A percentile compares a stretch with the other conserved stretches of the same genome.
These are phyloP conservation scores for Polytrichum commune DNA, from an alignment of 225 moss, liverwort and hornwort species.

Conservation along the genomic window DNA sequence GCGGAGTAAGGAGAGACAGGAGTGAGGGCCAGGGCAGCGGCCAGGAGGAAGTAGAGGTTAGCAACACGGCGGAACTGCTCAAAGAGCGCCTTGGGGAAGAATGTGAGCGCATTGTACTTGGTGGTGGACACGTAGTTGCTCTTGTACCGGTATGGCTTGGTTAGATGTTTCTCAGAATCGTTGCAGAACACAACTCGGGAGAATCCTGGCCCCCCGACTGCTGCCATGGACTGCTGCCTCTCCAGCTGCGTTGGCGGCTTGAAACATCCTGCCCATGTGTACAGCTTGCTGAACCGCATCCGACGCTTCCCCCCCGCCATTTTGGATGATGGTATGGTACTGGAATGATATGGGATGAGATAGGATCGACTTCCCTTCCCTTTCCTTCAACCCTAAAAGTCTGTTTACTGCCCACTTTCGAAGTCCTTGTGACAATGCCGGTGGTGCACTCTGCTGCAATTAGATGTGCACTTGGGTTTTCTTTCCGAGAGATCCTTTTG, in stretches of 20 bases:
- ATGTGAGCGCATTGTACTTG: conserved; percentile 56
- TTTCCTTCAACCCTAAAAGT: neutral
- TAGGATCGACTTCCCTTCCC: no score
- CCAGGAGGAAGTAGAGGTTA: conserved; percentile 62
- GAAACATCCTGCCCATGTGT: conserved; percentile 41
- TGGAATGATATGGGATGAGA: no score
- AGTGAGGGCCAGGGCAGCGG: conserved; percentile 56
- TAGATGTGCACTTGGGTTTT: neutral
- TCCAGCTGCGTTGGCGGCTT: conserved; percentile 26
- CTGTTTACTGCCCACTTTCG: no score
- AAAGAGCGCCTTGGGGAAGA: conserved; percentile 64
- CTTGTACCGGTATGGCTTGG: conserved; percentile 47
- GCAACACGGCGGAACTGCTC: conserved; percentile 73
- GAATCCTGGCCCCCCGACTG: conserved; percentile 57
- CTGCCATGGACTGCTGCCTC: conserved; percentile 7
- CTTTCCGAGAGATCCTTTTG: neutral
- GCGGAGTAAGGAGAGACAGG: conserved; percentile 45
- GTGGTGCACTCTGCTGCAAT: neutral
- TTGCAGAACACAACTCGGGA: conserved; percentile 64
- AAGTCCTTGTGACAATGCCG: neutral
- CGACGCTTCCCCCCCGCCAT: conserved; percentile 23
- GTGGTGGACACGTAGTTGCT: conserved; percentile 70
- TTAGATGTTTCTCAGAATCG: conserved; percentile 41
- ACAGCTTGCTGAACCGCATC: conserved; percentile 66
- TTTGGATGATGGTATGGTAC: no score